Conservation (phyloP, 2,329 filamentous ascomycete species). For the Fusarium sp. region DNA sequence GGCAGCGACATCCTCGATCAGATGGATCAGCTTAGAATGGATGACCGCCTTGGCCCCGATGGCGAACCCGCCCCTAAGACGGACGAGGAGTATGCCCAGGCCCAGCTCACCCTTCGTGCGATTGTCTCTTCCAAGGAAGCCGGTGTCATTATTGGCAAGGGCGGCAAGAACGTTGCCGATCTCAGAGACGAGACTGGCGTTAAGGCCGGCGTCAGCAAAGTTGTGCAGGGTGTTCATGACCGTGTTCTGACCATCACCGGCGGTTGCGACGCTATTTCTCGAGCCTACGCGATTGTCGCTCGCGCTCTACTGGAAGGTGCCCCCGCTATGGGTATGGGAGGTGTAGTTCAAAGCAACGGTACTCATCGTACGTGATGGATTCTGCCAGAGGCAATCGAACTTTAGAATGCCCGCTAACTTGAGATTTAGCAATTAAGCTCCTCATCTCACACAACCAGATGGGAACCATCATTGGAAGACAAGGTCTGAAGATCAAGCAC, state of each 20-base stretch:
- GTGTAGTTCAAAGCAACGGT: slow-evolving; percentile 85
- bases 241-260: slow-evolving; percentile 96
- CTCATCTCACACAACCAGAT: slow-evolving; percentile 99
- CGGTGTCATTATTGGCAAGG: slow-evolving; percentile 98
- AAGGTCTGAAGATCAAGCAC: slow-evolving; percentile 98
- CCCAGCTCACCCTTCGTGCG: slow-evolving; percentile 92
- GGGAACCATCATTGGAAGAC: slow-evolving; percentile 98
- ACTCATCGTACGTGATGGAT: slow-evolving; percentile 79
- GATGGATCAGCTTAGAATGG: slow-evolving; percentile 74
- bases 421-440: slow-evolving; percentile 83
- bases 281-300: slow-evolving; percentile 93
- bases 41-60: slow-evolving; percentile 76
- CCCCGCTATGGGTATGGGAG: slow-evolving; percentile 95
- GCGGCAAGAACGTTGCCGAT: slow-evolving; percentile 97
- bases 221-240: slow-evolving; percentile 96
- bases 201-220: slow-evolving; percentile 98
- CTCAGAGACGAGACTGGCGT: slow-evolving; percentile 97
- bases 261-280: slow-evolving; percentile 85
- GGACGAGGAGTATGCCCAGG: slow-evolving; percentile 94
- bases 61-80: slow-evolving; percentile 87
- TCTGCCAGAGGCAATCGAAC: background rate
- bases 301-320: slow-evolving; percentile 92
- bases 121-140: slow-evolving; percentile 99
- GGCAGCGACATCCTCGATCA: slow-evolving; percentile 71
- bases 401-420: slow-evolving; percentile 25